Base-by-base conservation (phyloP, 345 rosid species). In the Salix caprea region DNA sequence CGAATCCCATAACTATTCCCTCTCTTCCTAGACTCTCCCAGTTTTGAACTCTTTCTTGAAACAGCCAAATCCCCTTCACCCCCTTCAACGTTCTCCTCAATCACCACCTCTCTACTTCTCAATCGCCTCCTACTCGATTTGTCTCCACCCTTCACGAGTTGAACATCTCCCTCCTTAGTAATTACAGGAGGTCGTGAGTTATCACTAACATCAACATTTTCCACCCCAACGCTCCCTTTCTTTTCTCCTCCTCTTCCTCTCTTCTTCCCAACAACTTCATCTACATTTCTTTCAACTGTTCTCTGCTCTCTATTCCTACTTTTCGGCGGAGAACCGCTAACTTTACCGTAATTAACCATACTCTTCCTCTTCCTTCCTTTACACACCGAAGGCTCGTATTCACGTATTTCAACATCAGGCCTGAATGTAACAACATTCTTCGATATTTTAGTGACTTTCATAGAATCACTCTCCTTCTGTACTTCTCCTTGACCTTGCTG, bases 341-440 rank as follows among this genome's bases (percentile, higher is more conserved):
- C 58, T 52, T 52, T 19, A 14, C 54, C 21, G 2, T 42, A 39
- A 69, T 30, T 32, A 58, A 21, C 39, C 40, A 42, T 37, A 11
- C 30, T 69, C 50, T 67, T 72, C 65, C 54, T 77, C 67, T 71
- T 81, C 80, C 32, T 76, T 1, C 15, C 72, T 46, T 64, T 76
- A 81, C 74, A 52, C 19, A 68, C 79, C 4, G 96, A 89, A 11
- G 78, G 72, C 75, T 86, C 85, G 52, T 82, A 88, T 21, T 83
- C 69, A 58, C 85, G 76, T 0, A 84, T 84, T 82, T 91, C 85
- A 11, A 79, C 74, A 12, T 90, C 87, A 21, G 85, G 87, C 48
- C 90, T 89, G 67, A 93, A 93, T 64, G 82, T 87, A 6, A 90
- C 98, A 6, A 90, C 98, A 81, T 83, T 90, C 88, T 89, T 90